Evolutionary conservation across 495 filamentous ascomycete species (phyloP).

Genomic region (Pseudoneurospora amorphoporcata): DNA sequence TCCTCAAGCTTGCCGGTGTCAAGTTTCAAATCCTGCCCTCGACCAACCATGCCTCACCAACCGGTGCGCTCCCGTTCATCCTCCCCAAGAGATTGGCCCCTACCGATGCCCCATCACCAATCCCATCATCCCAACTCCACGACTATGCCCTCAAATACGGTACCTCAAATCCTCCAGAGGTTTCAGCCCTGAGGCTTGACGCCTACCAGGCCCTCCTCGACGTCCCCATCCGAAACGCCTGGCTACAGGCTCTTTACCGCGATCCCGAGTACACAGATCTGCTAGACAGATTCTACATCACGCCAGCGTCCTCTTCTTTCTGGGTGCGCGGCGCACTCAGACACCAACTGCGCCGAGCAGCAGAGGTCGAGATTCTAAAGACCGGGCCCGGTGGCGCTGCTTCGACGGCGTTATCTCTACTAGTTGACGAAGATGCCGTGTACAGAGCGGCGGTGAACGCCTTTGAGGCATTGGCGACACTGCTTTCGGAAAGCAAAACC

Average conservation of each 20-base stretch:
- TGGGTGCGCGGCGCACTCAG: constrained; percentile 53
- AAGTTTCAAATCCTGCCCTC: constrained; percentile 61
- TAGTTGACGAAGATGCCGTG: constrained; percentile 50
- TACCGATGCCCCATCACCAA: constrained; percentile 24
- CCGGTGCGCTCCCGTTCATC: constrained; percentile 79
- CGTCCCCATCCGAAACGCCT: constrained; percentile 71
- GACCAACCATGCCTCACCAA: constrained; percentile 88
- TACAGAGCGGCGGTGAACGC: constrained; percentile 61
- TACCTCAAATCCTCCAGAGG: background rate
- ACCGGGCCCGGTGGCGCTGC: constrained; percentile 26
- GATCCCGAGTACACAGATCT: constrained; percentile 51
- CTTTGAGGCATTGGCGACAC: constrained; percentile 59
- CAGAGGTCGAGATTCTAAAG: constrained; percentile 60
- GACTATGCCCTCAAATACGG: constrained; percentile 49
- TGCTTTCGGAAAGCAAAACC: constrained; percentile 48
- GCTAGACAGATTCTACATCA: constrained; percentile 58
- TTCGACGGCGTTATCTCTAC: background rate
- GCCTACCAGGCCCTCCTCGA: constrained; percentile 79
- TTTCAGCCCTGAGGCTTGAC: constrained; percentile 42
- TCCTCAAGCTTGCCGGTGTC: constrained; percentile 66
- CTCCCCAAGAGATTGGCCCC: constrained; percentile 41
- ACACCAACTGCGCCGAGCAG: constrained; percentile 58
- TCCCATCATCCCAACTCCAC: constrained; percentile 58
- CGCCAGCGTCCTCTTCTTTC: constrained; percentile 47
- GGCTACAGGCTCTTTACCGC: constrained; percentile 77